Evolutionary conservation across 192 early-diverging fungal genomes (phyloP).

Genomic region (Backusella mclennaniae): DNA sequence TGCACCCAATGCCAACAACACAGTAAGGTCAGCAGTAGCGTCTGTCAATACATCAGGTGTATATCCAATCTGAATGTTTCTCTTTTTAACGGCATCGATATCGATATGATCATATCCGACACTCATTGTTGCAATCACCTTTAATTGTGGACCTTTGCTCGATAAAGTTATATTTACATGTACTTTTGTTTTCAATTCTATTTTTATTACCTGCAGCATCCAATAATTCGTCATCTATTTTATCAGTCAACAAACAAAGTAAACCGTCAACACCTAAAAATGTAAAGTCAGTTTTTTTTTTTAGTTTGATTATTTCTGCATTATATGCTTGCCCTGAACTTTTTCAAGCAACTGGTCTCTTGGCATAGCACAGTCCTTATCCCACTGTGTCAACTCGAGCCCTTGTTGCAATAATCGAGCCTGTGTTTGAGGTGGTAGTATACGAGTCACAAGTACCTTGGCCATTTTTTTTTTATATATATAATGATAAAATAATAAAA

Average conservation of each 20-base stretch:
- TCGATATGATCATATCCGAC: conserved; percentile 88
- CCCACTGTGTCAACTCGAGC: conserved; percentile 58
- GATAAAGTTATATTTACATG: not conserved
- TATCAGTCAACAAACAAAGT: conserved; percentile 70
- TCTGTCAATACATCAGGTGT: conserved; percentile 90
- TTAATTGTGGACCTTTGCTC: conserved; percentile 47
- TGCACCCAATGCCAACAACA: conserved; percentile 73
- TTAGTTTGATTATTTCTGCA: not conserved
- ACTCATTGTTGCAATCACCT: conserved; percentile 74
- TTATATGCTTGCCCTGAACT: conserved; percentile 35
- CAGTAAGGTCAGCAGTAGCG: conserved; percentile 80
- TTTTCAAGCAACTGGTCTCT: conserved; percentile 48
- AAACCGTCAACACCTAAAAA: conserved; percentile 51
- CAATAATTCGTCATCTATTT: conserved; percentile 69
- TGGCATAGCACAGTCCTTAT: conserved; percentile 45
- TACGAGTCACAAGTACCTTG: conserved; percentile 33
- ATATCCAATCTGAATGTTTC: conserved; percentile 65
- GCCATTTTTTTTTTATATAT: not conserved
- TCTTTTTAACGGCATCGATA: conserved; percentile 44
- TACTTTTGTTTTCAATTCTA: too few relatives aligned
- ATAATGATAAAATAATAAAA: not conserved
- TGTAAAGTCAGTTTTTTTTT: not conserved
- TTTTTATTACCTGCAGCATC: conserved; percentile 53
- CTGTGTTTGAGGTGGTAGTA: conserved; percentile 30
- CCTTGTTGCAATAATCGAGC: conserved; percentile 16